Evolutionary conservation across 139 green algal genomes (phyloP).

Genomic region (Nannochloris sp.): DNA sequence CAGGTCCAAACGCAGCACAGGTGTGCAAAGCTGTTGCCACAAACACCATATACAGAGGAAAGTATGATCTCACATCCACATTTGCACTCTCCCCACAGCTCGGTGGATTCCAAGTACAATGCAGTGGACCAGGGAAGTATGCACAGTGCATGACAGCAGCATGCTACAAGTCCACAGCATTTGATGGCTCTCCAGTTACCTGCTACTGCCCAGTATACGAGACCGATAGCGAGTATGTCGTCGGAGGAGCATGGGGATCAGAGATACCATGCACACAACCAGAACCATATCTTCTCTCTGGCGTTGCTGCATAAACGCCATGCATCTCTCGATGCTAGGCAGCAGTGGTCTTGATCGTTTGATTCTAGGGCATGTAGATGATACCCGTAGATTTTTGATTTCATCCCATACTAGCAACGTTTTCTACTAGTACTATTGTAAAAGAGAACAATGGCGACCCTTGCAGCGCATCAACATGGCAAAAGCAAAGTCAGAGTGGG

Average conservation of each 20-base stretch:
- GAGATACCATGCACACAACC: too few species aligned
- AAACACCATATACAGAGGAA: constrained; percentile 10
- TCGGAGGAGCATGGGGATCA: too few species aligned
- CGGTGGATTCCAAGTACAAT: constrained; percentile 8
- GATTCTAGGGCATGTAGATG: too few species aligned
- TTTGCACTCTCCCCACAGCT: neutral
- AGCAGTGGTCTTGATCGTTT: too few species aligned
- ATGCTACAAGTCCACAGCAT: constrained; percentile 7
- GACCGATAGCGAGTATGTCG: neutral
- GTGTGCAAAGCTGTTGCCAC: constrained; percentile 2
- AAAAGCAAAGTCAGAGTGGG: constrained; percentile 69
- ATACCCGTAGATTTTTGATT: too few species aligned
- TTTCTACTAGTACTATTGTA: too few species aligned
- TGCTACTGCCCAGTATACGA: constrained; percentile 14
- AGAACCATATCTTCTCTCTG: too few species aligned
- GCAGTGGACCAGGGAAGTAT: constrained; percentile 1
- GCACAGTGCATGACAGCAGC: constrained; percentile 18
- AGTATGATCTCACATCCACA: neutral
- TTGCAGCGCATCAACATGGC: constrained; percentile 75
- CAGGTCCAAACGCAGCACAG: neutral
- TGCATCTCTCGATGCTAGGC: too few species aligned
- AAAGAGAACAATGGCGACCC: constrained; percentile 6
- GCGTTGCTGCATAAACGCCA: too few species aligned
- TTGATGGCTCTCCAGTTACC: constrained; percentile 10
- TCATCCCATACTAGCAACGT: too few species aligned